Conservation (phyloP, 2,329 filamentous ascomycete genomes). For the Gliomastix tumulicola region DNA sequence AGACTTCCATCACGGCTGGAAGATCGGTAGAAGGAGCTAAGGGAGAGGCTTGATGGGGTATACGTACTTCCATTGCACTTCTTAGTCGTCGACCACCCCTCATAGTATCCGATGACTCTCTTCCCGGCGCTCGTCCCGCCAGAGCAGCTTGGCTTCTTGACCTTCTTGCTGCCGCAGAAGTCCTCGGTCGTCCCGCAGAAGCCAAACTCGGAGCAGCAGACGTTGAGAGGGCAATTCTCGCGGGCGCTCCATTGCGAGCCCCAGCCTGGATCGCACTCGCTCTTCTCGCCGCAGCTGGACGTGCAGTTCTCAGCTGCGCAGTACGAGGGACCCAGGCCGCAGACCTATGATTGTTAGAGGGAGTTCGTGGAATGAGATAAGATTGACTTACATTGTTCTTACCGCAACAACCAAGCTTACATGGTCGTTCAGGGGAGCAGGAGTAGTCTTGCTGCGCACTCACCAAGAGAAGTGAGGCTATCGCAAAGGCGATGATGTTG, state of each 20-base stretch:
- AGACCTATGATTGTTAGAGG: too few species aligned
- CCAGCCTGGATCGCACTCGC: conserved; percentile 16
- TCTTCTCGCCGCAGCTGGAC: conserved; percentile 11
- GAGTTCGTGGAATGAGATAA: too few species aligned
- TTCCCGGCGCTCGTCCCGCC: conserved; percentile 9
- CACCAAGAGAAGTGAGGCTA: too few species aligned
- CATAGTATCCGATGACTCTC: conserved; percentile 22
- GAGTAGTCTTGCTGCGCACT: too few species aligned
- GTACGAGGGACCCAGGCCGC: conserved; percentile 13
- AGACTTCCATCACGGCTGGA: too few species aligned
- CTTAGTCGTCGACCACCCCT: conserved; percentile 12
- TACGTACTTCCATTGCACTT: neutral
- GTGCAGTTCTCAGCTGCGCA: conserved; percentile 13
- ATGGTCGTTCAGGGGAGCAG: too few species aligned
- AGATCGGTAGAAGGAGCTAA: too few species aligned
- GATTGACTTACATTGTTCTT: too few species aligned
- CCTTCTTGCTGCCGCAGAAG: conserved; percentile 11
- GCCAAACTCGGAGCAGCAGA: conserved; percentile 22
- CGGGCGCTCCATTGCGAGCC: conserved; percentile 3
- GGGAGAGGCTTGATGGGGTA: neutral
- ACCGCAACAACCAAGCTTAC: too few species aligned
- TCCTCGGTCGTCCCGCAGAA: conserved; percentile 18
- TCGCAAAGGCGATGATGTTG: too few species aligned
- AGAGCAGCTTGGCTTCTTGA: conserved; percentile 16
- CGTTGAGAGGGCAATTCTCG: conserved; percentile 21